Base-by-base conservation (phyloP, 1,284 basidiomycete genomes). In the Marasmius tenuissimus region DNA sequence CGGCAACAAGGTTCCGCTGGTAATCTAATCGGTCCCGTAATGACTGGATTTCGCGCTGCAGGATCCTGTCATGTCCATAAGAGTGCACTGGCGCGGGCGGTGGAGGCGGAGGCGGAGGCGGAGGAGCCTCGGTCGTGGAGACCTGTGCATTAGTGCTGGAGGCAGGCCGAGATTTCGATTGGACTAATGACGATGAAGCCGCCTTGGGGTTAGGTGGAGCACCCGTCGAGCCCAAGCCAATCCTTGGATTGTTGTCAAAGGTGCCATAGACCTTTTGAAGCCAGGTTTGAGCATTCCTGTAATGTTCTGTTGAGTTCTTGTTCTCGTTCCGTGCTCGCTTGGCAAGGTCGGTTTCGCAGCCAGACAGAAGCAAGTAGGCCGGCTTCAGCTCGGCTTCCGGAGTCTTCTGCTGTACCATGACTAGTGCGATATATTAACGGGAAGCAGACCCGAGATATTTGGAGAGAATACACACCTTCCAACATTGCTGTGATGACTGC, bases 221-320 rank as follows among this genome's bases (percentile, higher is more conserved):
- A 47, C 16, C 20, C 7, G 45, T 8, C 16, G 16, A 8, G 14
- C 45, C 27, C 27, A 27, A 27, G 27, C 27, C 27, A 27, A 27
- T 27, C 27, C 27, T n/a, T 8, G 20, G 18, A n/a, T 58, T 59
- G 48, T 37, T 10, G 51, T 10, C 40, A 47, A 51, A 14, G 7
- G 64, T 56, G 4, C 83, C 83, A 61, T 85, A 85, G 11, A 85
- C 80, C 58, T 77, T 80, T 52, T 81, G 82, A n/a, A 87, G 69
- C 71, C 78, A 83, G 57, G 70, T 72, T 58, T 76, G 73, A 11
- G 82, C 76, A 55, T 77, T 76, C 33, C 69, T 68, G 57, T 76
- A 70, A 65, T 85, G 80, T 49, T 70, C 68, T 3, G 69, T 55
- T 34, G 70, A 70, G 12, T 70, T 68, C 49, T 16, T 72, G 65